Conservation (phyloP, 2,329 filamentous ascomycete genomes). For the Gaeumannomyces tritici region DNA sequence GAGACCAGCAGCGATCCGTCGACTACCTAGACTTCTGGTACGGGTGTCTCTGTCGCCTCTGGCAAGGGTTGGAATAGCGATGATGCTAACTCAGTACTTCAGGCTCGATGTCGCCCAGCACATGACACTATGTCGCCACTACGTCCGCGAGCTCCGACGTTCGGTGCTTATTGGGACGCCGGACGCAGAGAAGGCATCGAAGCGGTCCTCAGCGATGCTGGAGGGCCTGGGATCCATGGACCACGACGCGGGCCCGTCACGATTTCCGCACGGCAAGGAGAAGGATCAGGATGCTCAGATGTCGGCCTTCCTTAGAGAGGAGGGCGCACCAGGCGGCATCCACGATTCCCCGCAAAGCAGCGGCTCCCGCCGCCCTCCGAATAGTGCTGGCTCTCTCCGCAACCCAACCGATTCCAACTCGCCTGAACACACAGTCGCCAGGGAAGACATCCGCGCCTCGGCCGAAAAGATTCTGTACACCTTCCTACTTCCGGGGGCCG, state of each 20-base stretch:
- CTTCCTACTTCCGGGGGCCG: conserved; percentile 86
- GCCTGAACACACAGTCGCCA: conserved; percentile 72
- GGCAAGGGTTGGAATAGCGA: background rate
- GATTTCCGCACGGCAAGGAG: conserved; percentile 47
- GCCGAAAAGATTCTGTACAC: conserved; percentile 99
- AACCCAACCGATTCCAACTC: conserved; percentile 69
- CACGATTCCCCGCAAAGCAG: conserved; percentile 48
- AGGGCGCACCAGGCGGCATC: conserved; percentile 35
- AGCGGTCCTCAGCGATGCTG: conserved; percentile 72
- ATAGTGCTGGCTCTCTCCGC: conserved; percentile 48
- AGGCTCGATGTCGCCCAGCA: conserved; percentile 99
- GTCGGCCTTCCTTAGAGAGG: conserved; percentile 76
- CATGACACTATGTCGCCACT: conserved; percentile 94
- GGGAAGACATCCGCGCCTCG: conserved; percentile 82
- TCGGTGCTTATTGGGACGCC: conserved; percentile 91
- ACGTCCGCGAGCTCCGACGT: conserved; percentile 87
- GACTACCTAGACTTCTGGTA: conserved; percentile 99
- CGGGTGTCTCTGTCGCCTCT: conserved; percentile 16
- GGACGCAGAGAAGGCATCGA: conserved; percentile 75
- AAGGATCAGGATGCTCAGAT: conserved; percentile 80
- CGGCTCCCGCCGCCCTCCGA: conserved; percentile 31
- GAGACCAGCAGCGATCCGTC: conserved; percentile 93
- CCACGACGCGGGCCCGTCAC: conserved; percentile 49
- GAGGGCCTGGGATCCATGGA: conserved; percentile 62
- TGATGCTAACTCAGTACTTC: conserved; percentile 9